Base-by-base conservation (phyloP, 2,329 filamentous ascomycete genomes). In the Grosmannia clavigera region DNA sequence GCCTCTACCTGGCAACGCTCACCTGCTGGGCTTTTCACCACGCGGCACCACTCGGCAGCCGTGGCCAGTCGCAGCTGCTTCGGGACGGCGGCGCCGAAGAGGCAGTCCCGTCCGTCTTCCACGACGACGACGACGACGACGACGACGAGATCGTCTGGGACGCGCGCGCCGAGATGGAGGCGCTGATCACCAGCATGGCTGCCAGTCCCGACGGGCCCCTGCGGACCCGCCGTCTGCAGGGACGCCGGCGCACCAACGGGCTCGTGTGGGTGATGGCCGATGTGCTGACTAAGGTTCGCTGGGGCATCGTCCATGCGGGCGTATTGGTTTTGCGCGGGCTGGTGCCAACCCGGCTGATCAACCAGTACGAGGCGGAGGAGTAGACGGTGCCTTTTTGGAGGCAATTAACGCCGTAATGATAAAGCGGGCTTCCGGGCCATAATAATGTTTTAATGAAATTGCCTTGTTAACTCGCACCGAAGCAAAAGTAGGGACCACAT, bases 211-310 rank as follows among this genome's bases (percentile, higher is more conserved):
- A 56, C 3, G 53, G 48, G 1, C 40, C 60, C 2, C 38, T 61
- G 31, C 48, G 27, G 2, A 16, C 35, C 3, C 51, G 31, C 7
- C 54, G 31, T 29, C 29, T 19, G 7, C 61, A 57, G n/a, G 55
- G 59, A 10, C 38, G 38, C 0, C 48, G 55, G 4, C 57, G 55
- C n/a, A 61, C 53, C 7, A 50, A 58, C 19, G 63, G 60, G 1
- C 61, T 64, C 6, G 63, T 64, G 25, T 64, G 63, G 63, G 60
- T 61, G 14, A 64, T 64, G 58, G 61, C 63, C 3, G 53, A 64
- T 12, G n/a, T 58, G 19, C 33, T 64, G 31, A 61, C 50, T 14
- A 64, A 63, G 16, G 61, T 64, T 2, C 60, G 63, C 29, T 64
- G 63, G 63, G 62, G 63, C 3, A 63, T 64, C 54, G 61, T 64